These are phyloP conservation scores for Colletotrichum neosansevieriae DNA, from an alignment of 2,329 filamentous ascomycete species.

Conservation along the genomic window DNA sequence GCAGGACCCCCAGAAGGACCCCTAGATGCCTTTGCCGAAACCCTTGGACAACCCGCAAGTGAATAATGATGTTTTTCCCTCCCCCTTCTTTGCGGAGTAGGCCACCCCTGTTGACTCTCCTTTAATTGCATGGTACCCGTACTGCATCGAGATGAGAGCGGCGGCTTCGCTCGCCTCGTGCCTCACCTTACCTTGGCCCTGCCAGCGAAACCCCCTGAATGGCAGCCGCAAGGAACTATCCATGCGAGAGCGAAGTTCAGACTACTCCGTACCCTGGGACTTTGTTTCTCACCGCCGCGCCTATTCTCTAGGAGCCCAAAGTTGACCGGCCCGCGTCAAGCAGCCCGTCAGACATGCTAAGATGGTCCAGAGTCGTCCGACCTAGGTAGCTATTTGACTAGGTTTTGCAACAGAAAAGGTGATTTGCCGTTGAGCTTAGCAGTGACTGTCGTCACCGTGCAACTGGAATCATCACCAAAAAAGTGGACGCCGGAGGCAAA, in stretches of 20 bases:
- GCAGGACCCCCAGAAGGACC: not conserved
- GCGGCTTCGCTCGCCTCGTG: too few relatives aligned
- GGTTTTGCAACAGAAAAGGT: too few relatives aligned
- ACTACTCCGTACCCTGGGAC: not conserved
- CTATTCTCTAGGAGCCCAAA: not conserved
- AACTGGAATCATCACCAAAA: not conserved
- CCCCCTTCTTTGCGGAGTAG: too few relatives aligned
- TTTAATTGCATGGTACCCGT: not conserved
- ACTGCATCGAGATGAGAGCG: too few relatives aligned
- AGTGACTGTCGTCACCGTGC: too few relatives aligned
- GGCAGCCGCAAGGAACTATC: not conserved
- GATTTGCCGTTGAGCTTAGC: not conserved
- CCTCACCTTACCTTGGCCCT: too few relatives aligned
- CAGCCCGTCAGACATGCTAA: not conserved
- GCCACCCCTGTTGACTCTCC: not conserved
- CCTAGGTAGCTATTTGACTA: too few relatives aligned
- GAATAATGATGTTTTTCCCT: not conserved
- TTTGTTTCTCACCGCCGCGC: constrained; percentile 1
- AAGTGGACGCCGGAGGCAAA: not conserved
- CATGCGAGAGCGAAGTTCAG: not conserved
- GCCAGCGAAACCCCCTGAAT: too few relatives aligned
- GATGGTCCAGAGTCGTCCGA: not conserved
- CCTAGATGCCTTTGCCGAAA: constrained; percentile 2
- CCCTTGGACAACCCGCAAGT: not conserved
- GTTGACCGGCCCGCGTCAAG: not conserved